Evolutionary conservation across 768 basidiomycete species (phyloP).

Genomic region (Lactarius vividus): DNA sequence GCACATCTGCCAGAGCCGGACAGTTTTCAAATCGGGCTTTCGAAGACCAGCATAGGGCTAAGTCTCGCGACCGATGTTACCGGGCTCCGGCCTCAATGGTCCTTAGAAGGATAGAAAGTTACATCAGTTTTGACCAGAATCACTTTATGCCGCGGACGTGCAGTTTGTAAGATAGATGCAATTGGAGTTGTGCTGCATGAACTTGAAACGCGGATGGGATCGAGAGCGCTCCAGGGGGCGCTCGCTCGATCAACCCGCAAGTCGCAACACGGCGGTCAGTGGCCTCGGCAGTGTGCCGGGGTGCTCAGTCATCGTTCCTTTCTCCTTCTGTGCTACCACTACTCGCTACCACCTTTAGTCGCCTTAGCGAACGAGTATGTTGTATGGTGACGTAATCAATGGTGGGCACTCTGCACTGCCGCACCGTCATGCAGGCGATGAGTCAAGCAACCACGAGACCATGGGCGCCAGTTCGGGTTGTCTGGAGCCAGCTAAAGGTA

Average conservation of each 20-base stretch:
- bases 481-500: background rate
- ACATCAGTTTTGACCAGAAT: too few species aligned
- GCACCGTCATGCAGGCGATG: background rate
- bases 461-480: background rate
- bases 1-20: background rate
- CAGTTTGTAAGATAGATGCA: background rate
- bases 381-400: background rate
- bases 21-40: background rate
- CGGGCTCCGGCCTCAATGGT: background rate
- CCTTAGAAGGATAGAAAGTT: too few species aligned
- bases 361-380: background rate
- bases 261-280: background rate
- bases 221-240: background rate
- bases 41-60: background rate
- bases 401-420: background rate
- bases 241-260: background rate
- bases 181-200: background rate
- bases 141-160: too few species aligned
- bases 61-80: background rate
- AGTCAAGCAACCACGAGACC: background rate
- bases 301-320: background rate
- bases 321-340: background rate
- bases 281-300: background rate
- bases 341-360: background rate
- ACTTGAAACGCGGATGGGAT: background rate